Percentiles rank a stretch among this genome's conserved stretches.
Evolutionary conservation across 805 yeast genomes (phyloP).

Genomic region (Metschnikowia anglica): DNA sequence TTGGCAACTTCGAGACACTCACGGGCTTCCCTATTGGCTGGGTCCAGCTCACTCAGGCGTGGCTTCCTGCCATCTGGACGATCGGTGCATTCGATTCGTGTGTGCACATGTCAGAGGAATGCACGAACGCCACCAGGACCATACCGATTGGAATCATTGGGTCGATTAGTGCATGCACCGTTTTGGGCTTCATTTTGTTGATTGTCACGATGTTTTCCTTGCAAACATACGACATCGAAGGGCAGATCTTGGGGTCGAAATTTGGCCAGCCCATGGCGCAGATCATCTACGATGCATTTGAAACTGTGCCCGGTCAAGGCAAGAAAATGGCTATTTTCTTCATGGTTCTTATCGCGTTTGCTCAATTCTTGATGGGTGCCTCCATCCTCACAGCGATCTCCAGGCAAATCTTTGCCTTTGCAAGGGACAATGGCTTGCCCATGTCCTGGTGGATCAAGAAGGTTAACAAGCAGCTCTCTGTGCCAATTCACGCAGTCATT

Average conservation of each 20-base stretch:
- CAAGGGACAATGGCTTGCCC: constrained; percentile 76
- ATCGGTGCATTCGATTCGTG: constrained; percentile 73
- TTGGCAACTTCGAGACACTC: constrained; percentile 50
- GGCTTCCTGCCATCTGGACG: constrained; percentile 74
- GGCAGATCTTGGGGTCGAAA: constrained; percentile 22
- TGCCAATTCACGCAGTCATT: constrained; percentile 62
- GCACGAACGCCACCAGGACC: constrained; percentile 57
- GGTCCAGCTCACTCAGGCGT: constrained; percentile 44
- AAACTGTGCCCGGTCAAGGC: constrained; percentile 36
- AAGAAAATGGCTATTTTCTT: constrained; percentile 63
- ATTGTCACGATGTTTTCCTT: constrained; percentile 57
- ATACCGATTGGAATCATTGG: constrained; percentile 66
- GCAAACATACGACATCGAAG: constrained; percentile 39
- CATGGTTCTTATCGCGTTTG: constrained; percentile 55
- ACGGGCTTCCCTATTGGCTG: constrained; percentile 62
- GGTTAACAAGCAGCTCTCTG: constrained; percentile 55
- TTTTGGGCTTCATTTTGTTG: constrained; percentile 57
- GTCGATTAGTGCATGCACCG: constrained; percentile 56
- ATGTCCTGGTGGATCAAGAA: constrained; percentile 48
- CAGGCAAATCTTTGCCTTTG: constrained; percentile 73
- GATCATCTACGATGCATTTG: constrained; percentile 55
- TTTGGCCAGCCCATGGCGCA: constrained; percentile 65
- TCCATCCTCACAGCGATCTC: constrained; percentile 63
- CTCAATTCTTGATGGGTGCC: constrained; percentile 67
- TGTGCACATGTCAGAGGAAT: constrained; percentile 73